Evolutionary conservation across 2,329 filamentous ascomycete genomes (phyloP).

Genomic region (Ascochyta lentis): DNA sequence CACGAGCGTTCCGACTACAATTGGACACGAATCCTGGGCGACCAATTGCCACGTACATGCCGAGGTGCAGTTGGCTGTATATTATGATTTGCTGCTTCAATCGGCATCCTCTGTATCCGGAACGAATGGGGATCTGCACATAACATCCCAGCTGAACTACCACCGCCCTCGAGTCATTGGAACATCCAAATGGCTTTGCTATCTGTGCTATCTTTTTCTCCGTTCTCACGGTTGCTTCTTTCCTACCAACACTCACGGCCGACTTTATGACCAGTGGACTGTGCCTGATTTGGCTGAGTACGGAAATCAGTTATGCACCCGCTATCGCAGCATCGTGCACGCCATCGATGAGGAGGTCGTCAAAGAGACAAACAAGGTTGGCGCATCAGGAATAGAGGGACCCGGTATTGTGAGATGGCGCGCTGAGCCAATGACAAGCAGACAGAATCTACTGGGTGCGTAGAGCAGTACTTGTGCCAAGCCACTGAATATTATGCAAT

Average conservation of each 20-base stretch:
- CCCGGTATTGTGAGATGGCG: constrained; percentile 7
- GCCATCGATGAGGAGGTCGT: constrained; percentile 3
- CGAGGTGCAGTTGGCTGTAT: constrained; percentile 11
- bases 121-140: neutral
- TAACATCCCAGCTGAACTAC: neutral
- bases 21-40: constrained; percentile 13
- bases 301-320: neutral
- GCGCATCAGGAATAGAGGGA: neutral
- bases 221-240: constrained; percentile 4
- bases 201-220: constrained; percentile 12
- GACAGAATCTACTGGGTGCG: constrained; percentile 4
- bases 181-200: constrained; percentile 16
- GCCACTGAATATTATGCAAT: neutral
- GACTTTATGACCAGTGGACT: constrained; percentile 16
- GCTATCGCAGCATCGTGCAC: constrained; percentile 4
- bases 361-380: neutral
- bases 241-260: constrained; percentile 13
- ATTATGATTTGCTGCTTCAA: constrained; percentile 1
- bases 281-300: constrained; percentile 7
- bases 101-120: neutral
- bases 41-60: constrained; percentile 16
- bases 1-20: constrained; percentile 10
- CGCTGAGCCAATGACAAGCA: constrained; percentile 17
- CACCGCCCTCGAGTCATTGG: constrained; percentile 11
- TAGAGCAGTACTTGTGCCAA: neutral